These are phyloP conservation scores for Chaetomium sp. DNA, from an alignment of 2,329 filamentous ascomycete species.

Conservation along the genomic window DNA sequence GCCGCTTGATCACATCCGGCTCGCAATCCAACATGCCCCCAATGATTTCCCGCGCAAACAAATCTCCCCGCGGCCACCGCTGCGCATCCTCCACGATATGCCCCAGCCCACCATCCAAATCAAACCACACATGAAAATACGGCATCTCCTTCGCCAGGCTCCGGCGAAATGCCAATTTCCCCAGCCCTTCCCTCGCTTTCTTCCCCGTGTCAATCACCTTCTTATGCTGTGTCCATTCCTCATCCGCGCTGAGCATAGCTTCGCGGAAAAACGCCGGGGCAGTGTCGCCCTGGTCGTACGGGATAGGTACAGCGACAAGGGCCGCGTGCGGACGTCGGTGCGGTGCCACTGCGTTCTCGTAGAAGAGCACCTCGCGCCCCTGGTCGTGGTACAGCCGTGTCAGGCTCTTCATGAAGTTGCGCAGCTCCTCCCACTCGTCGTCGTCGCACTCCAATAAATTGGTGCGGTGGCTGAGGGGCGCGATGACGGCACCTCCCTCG, in stretches of 20 bases:
- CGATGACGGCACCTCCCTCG: slow-evolving; percentile 78
- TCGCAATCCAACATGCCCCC: slow-evolving; percentile 86
- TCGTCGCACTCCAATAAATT: slow-evolving; percentile 98
- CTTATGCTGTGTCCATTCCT: slow-evolving; percentile 93
- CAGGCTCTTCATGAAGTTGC: slow-evolving; percentile 97
- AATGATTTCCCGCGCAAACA: slow-evolving; percentile 87
- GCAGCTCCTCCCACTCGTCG: slow-evolving; percentile 98
- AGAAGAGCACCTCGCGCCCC: slow-evolving; percentile 88
- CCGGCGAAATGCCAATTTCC: slow-evolving; percentile 73
- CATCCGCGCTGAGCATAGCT: slow-evolving; percentile 79
- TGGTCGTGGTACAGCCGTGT: slow-evolving; percentile 93
- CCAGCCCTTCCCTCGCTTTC: slow-evolving; percentile 58
- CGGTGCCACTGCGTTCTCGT: slow-evolving; percentile 88
- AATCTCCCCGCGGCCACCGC: slow-evolving; percentile 81
- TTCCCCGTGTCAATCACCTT: slow-evolving; percentile 86
- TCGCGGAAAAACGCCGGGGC: slow-evolving; percentile 94
- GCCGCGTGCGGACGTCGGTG: slow-evolving; percentile 75
- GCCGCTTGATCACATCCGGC: slow-evolving; percentile 78
- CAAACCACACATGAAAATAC: slow-evolving; percentile 97
- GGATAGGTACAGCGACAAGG: slow-evolving; percentile 79
- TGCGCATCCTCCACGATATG: slow-evolving; percentile 84
- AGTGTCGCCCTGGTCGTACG: slow-evolving; percentile 83
- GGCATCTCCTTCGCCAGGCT: slow-evolving; percentile 92
- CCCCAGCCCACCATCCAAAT: slow-evolving; percentile 82
- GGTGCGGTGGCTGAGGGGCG: slow-evolving; percentile 75